Evolutionary conservation across 163 green algal genomes (phyloP).

Genomic region (Botryococcus braunii): DNA sequence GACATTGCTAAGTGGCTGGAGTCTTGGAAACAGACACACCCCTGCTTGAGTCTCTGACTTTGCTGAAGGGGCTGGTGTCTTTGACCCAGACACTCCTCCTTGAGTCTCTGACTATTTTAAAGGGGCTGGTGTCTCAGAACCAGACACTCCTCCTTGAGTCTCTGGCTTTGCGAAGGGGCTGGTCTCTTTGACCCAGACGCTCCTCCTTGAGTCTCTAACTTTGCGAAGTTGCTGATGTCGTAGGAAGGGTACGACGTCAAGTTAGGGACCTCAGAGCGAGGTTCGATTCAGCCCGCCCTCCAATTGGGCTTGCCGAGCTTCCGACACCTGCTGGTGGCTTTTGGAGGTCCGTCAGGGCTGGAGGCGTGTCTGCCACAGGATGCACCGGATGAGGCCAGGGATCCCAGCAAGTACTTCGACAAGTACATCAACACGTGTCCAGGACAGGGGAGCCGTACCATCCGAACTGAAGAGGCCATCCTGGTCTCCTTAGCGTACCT

Average conservation of each 20-base stretch:
- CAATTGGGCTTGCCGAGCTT: constrained; percentile 35
- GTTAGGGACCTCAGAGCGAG: constrained; percentile 73
- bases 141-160: no score
- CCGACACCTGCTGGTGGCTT: constrained; percentile 65
- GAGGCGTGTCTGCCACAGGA: constrained; percentile 39
- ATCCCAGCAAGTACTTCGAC: constrained; percentile 36
- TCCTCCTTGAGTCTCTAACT: no score
- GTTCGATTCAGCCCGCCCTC: constrained; percentile 12
- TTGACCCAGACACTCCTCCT: no score
- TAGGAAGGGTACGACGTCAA: constrained; percentile 72
- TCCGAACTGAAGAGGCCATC: constrained; percentile 77
- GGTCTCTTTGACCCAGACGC: no score
- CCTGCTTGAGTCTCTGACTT: no score
- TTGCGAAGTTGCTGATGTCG: no score
- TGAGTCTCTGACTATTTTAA: no score
- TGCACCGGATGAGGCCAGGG: not conserved
- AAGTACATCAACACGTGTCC: constrained; percentile 76
- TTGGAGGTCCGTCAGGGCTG: constrained; percentile 74
- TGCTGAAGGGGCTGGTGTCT: no score
- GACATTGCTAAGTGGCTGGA: no score
- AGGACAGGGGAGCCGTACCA: constrained; percentile 69
- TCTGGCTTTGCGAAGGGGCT: no score
- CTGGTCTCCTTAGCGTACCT: constrained; percentile 58
- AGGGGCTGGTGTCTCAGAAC: no score
- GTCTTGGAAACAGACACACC: no score